Base-by-base conservation (phyloP, 129 eudicot genomes). In the Lactuca saligna region DNA sequence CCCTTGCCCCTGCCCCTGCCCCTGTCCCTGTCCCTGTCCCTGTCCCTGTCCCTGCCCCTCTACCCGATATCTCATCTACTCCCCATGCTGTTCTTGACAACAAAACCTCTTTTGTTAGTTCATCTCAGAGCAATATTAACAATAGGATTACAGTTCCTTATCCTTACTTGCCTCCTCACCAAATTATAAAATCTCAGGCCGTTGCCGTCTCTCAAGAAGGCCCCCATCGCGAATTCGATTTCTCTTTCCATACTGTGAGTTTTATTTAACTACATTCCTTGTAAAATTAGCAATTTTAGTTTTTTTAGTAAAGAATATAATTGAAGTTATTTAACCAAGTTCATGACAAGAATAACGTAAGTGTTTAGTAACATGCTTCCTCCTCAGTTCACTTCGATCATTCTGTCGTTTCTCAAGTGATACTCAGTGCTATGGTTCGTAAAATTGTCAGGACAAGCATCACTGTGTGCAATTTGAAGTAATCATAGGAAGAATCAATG, bases 111-210 rank as follows among this genome's bases (percentile, higher is more conserved):
- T 48, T 56, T 44, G 60, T 57, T 74, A 57, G 66, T 17, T 12
- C 68, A 33, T 16, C 51, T 59, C 58, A 32, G 17, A 56, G 1
- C 17, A 33, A 25, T 65, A 74, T n/a, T 70, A 49, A 61, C 34
- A 57, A 56, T 57, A 49, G 73, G 41, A 58, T 58, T 46, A 17
- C 68, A 20, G 51, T 4, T 48, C 60, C 62, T 46, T 56, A 75
- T 59, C 75, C 85, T 56, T 79, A 79, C 80, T 56, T 78, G 78
- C 81, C 76, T 17, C 79, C 75, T 48, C 82, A 66, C 38, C 82
- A 78, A 44, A 46, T 71, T 77, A 72, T n/a, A 17, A 73, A 16
- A 12, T 64, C 77, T 10, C 75, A 57, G 62, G 55, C 17, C 29
- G 48, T 58, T 38, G 79, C 58, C 60, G 64, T 73, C 46, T 51